Percentiles rank a stretch among this genome's conserved stretches.
These are phyloP conservation scores for Poa pratensis DNA, from an alignment of 176 grass and related monocot genomes.

Conservation along the genomic window DNA sequence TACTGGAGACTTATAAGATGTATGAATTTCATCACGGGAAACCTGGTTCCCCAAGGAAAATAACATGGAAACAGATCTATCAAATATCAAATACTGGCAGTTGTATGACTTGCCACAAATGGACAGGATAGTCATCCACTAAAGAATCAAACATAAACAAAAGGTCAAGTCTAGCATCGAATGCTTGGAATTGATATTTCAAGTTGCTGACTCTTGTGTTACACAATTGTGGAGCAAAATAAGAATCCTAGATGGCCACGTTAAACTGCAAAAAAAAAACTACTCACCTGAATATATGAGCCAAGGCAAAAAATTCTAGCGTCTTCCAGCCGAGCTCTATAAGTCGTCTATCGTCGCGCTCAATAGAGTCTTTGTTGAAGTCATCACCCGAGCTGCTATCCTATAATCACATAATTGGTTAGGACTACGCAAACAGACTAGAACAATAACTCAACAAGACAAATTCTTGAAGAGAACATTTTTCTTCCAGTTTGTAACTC, in stretches of 20 bases:
- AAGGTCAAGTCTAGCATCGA: background rate
- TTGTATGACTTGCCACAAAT: background rate
- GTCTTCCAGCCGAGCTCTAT: slow-evolving; percentile 88
- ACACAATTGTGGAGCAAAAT: slow-evolving; percentile 22
- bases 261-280: slow-evolving; percentile 18
- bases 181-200: slow-evolving; percentile 1
- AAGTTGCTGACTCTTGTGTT: background rate
- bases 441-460: slow-evolving; percentile 23
- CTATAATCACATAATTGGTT: slow-evolving; percentile 49
- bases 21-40: slow-evolving; percentile 21
- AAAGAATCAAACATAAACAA: slow-evolving; percentile 28
- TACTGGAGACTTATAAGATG: slow-evolving; percentile 1
- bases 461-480: background rate
- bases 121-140: background rate
- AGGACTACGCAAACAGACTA: slow-evolving; percentile 21
- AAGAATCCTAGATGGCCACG: background rate
- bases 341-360: slow-evolving; percentile 84
- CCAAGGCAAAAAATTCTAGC: slow-evolving; percentile 87
- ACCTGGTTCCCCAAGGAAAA: slow-evolving; percentile 26
- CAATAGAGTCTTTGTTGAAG: slow-evolving; percentile 86
- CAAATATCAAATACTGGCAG: background rate
- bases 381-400: slow-evolving; percentile 83
- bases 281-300: slow-evolving; percentile 88
- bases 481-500: slow-evolving; percentile 24
- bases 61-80: slow-evolving; percentile 15